phyloP scores from a whole-genome alignment of 2,329 filamentous ascomycete genomes.

The Xylariaceae sp. region DNA sequence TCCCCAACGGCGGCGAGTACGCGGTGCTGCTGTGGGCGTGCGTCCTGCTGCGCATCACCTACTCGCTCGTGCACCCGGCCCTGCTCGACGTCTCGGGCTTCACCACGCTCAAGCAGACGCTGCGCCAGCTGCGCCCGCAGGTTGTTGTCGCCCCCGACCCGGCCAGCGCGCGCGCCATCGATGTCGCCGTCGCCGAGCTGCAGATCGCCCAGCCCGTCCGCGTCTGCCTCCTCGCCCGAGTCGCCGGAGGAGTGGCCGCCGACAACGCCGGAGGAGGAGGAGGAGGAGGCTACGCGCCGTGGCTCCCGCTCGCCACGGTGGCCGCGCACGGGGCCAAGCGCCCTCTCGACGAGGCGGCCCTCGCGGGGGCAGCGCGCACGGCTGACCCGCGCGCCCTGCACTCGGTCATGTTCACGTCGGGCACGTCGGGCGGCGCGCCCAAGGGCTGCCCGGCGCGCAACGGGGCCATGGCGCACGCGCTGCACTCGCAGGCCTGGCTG shows the following conservation, averaged over 20 bases:
- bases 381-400: conserved; percentile 3
- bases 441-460: conserved; percentile 7
- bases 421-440: conserved; percentile 4
- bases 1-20: conserved; percentile 7
- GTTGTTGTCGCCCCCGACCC: conserved; percentile 4
- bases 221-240: too few species aligned
- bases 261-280: too few species aligned
- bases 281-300: too few species aligned
- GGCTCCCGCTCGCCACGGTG: too few species aligned
- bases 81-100: conserved; percentile 4
- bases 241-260: too few species aligned
- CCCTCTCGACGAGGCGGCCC: too few species aligned
- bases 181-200: too few species aligned
- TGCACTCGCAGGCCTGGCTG: conserved; percentile 8
- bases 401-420: conserved; percentile 9
- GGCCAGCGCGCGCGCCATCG: too few species aligned
- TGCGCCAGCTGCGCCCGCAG: too few species aligned
- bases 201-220: too few species aligned
- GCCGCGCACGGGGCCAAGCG: too few species aligned
- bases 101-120: too few species aligned
- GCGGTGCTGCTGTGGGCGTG: conserved; percentile 8
- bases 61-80: conserved; percentile 2
- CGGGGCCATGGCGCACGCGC: conserved; percentile 4
- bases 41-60: conserved; percentile 6
- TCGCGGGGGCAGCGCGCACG: neutral